These are phyloP conservation scores for Dothidotthia symphoricarpi DNA, from an alignment of 2,329 filamentous ascomycete genomes.

Conservation along the genomic window DNA sequence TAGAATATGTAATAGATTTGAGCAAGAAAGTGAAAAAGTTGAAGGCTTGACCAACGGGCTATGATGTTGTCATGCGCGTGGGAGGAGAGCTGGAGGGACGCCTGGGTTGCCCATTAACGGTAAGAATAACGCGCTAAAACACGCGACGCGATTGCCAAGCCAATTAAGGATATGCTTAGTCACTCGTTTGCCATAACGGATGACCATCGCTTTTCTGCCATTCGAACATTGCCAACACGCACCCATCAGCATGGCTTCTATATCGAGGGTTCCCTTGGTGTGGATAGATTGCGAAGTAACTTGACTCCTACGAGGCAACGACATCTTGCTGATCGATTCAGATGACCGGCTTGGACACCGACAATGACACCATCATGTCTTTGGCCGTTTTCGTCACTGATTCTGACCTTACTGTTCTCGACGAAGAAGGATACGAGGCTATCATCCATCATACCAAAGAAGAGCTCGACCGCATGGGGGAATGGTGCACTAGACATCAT, in stretches of 20 bases:
- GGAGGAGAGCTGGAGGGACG: constrained; percentile 25
- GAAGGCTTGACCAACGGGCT: constrained; percentile 9
- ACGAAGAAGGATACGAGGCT: constrained; percentile 74
- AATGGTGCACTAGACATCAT: constrained; percentile 85
- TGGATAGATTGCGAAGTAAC: constrained; percentile 79
- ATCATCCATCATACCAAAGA: constrained; percentile 71
- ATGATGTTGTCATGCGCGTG: constrained; percentile 17
- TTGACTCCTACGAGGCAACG: neutral
- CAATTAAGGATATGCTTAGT: constrained; percentile 5
- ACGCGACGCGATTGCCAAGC: constrained; percentile 18
- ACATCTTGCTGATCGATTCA: constrained; percentile 41
- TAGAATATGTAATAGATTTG: constrained; percentile 10
- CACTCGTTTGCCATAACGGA: neutral
- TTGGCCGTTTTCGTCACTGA: constrained; percentile 92
- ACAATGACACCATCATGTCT: constrained; percentile 81
- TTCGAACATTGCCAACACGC: constrained; percentile 3
- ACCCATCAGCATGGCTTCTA: constrained; percentile 44
- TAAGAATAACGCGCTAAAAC: constrained; percentile 18
- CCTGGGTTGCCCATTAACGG: constrained; percentile 9
- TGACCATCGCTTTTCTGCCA: neutral
- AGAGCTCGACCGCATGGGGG: constrained; percentile 75
- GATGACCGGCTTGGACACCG: constrained; percentile 88
- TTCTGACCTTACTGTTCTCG: constrained; percentile 70
- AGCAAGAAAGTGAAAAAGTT: constrained; percentile 15
- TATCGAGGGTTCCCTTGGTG: constrained; percentile 66